Base-by-base conservation (phyloP, 345 rosid genomes). In the Schrenkiella parvula region DNA sequence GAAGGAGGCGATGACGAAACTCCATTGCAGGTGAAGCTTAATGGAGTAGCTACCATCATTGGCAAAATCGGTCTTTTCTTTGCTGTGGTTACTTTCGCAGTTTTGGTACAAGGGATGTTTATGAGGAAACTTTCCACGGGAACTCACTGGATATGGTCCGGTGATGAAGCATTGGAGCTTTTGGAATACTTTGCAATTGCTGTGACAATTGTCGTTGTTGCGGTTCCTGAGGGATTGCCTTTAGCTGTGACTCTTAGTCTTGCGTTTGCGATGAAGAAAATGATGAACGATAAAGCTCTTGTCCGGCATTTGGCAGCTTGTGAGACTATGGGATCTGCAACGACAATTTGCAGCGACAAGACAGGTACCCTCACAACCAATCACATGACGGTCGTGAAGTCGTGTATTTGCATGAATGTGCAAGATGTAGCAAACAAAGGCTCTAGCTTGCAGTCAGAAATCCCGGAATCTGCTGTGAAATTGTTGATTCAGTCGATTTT, bases 1-100 rank as follows among this genome's bases (percentile, higher is more conserved):
- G 97, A 93, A 79, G 98, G 97, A 29, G 98, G 98, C 11, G 97
- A 90, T 47, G 98, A 93, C 34, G 98, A 93, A 74, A 93, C 98
- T 43, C 98, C 98, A 8, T 76, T 90, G 75, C 98, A 90, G 82
- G 98, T 93, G 34, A 93, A 93, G 76, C 74, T 93, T 59, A 90
- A 93, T 66, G 98, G 97, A 75, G 96, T 93, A 19, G 96, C 97
- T 32, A 93, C 96, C 53, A 87, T 93, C 48, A 90, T 93, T 19
- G 98, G 97, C 8, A 90, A 90, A 70, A 80, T 84, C 2, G 96
- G 97, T 25, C 92, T 93, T 57, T 86, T 85, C 83, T 93, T 93
- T 32, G 91, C 98, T 1, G 76, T 90, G 1, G 80, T 93, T 43
- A 93, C 96, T 29, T 93, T 93, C 29, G 90, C 92, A 1, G 98